Percentiles rank a stretch among this genome's conserved stretches.
phyloP scores from a whole-genome alignment of 2,329 filamentous ascomycete species.

The Talaromyces pinophilus region DNA sequence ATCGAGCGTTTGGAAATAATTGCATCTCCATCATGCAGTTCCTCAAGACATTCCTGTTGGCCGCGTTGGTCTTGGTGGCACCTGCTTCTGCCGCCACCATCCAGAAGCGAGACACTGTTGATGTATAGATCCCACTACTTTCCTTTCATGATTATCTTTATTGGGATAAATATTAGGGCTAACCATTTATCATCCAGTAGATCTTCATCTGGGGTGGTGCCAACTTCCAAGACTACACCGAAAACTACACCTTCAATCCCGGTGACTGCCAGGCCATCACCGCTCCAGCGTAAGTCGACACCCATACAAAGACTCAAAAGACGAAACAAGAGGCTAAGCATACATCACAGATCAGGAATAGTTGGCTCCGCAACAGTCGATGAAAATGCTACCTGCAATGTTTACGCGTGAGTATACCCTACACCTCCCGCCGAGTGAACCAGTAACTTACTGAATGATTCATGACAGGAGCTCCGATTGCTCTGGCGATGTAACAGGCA shows the following conservation, averaged over 20 bases:
- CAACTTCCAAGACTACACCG: constrained; percentile 11
- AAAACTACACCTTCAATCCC: constrained; percentile 18
- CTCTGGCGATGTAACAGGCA: constrained; percentile 10
- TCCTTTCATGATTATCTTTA: no score
- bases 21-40: background rate
- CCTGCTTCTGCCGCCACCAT: constrained; percentile 7
- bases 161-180: background rate
- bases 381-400: constrained; percentile 19
- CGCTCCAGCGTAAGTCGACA: constrained; percentile 16
- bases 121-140: background rate
- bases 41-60: background rate
- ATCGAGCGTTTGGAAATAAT: background rate
- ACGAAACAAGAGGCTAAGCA: background rate
- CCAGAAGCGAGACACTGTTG: constrained; percentile 13
- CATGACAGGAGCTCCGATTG: constrained; percentile 11
- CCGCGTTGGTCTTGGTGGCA: constrained; percentile 1
- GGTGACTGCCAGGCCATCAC: constrained; percentile 16
- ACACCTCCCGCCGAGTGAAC: background rate
- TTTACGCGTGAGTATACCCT: constrained; percentile 18
- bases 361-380: constrained; percentile 23
- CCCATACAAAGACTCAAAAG: background rate
- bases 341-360: background rate
- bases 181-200: background rate
- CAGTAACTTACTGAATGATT: background rate
- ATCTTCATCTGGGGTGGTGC: constrained; percentile 19